Percentiles rank a stretch among this genome's conserved stretches.
These are phyloP conservation scores for Gymnopilus dilepis DNA, from an alignment of 768 basidiomycete species.

Conservation along the genomic window DNA sequence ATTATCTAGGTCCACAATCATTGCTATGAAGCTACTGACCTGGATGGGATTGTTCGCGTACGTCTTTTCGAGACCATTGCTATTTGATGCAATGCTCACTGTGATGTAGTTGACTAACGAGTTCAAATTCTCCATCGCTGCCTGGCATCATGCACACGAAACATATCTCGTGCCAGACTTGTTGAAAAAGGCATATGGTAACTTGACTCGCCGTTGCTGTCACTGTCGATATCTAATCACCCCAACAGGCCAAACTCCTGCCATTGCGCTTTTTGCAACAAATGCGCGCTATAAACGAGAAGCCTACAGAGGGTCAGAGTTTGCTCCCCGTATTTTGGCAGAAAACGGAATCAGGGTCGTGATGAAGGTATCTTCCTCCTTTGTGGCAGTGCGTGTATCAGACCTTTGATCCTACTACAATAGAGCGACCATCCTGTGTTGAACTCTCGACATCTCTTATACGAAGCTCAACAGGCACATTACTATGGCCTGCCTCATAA, in stretches of 20 bases:
- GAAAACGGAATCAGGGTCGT: constrained; percentile 72
- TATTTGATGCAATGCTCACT: not conserved
- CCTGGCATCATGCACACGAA: constrained; percentile 82
- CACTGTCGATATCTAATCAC: not conserved
- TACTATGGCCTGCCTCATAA: constrained; percentile 72
- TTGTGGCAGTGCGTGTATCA: not conserved
- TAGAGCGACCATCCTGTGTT: constrained; percentile 68
- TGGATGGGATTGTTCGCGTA: constrained; percentile 71
- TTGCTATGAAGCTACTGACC: constrained; percentile 67
- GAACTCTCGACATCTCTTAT: constrained; percentile 72
- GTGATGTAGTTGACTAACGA: constrained; percentile 55
- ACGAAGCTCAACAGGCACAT: constrained; percentile 80
- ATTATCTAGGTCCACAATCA: constrained; percentile 58
- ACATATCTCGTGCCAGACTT: constrained; percentile 86
- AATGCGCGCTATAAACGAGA: constrained; percentile 72
- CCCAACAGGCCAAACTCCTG: constrained; percentile 60
- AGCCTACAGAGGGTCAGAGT: constrained; percentile 79
- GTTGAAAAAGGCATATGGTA: constrained; percentile 72
- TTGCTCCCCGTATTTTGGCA: constrained; percentile 71
- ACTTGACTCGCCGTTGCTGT: not conserved
- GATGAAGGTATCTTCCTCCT: constrained; percentile 62
- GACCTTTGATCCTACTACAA: not conserved
- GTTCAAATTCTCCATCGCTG: constrained; percentile 74
- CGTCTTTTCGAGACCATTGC: constrained; percentile 11
- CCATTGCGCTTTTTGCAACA: constrained; percentile 75